These are phyloP conservation scores for Hirsutella thompsonii DNA, from an alignment of 2,329 filamentous ascomycete genomes.

Conservation along the genomic window DNA sequence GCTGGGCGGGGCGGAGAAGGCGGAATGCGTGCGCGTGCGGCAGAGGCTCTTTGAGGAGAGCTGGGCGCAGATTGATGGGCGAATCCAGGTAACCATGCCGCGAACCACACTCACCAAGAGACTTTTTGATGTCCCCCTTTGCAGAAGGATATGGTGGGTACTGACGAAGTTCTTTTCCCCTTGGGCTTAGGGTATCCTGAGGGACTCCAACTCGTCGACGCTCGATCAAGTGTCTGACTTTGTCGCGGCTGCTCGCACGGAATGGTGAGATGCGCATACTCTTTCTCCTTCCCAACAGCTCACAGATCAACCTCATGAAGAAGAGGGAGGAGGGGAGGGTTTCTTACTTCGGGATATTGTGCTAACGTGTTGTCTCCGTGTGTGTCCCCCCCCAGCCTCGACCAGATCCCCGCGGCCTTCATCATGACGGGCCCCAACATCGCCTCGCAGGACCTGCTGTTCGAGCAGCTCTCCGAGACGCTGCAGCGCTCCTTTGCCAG, in stretches of 20 bases:
- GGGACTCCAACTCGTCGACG: conserved; percentile 47
- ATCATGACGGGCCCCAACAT: conserved; percentile 70
- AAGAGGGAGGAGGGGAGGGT: too few relatives aligned
- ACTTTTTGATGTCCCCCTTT: too few relatives aligned
- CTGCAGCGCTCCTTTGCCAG: conserved; percentile 34
- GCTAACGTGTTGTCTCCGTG: too few relatives aligned
- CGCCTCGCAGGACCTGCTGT: conserved; percentile 61
- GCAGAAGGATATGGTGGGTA: too few relatives aligned
- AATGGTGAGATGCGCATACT: conserved; percentile 21
- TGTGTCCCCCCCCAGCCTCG: conserved; percentile 18
- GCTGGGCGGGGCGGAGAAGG: conserved; percentile 39
- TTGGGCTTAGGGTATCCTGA: conserved; percentile 34
- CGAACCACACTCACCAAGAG: too few relatives aligned
- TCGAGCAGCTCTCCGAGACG: conserved; percentile 52
- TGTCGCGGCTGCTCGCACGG: conserved; percentile 25
- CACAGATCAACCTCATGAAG: too few relatives aligned
- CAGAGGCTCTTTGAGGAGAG: conserved; percentile 45
- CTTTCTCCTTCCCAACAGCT: too few relatives aligned
- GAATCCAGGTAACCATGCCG: conserved; percentile 49
- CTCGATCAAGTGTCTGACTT: conserved; percentile 45
- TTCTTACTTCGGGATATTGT: too few relatives aligned
- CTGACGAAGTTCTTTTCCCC: too few relatives aligned
- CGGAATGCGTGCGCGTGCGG: conserved; percentile 36
- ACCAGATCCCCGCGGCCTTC: conserved; percentile 54
- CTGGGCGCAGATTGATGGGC: conserved; percentile 51